Base-by-base conservation (phyloP, 163 green algal genomes). In the Chlorella variabilis region DNA sequence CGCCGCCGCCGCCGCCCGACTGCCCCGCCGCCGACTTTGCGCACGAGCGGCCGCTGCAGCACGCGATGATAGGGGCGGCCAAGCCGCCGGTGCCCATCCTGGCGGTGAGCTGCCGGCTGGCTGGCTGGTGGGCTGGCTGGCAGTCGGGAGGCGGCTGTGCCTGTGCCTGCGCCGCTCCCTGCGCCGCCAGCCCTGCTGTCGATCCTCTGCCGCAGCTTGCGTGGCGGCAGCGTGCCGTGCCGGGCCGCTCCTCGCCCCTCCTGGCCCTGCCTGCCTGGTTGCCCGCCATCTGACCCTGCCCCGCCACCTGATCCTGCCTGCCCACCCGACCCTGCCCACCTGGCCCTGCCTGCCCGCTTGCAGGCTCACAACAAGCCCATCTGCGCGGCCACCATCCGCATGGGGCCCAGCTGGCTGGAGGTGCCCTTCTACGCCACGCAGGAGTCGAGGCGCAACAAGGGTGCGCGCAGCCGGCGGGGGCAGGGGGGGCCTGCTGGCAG, bases 391-490 rank as follows among this genome's bases (percentile, higher is more conserved):
- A 97, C 94, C 61, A 93, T 98, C 61, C 89, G 95, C 33, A 85
- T 91, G 23, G 94, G 94, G 0, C 89, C 89, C 25, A 93, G 89
- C 0, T 98, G 94, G 84, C 75, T 98, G 54, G 95, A 94, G 80
- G 86, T 98, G 17, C 95, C 95, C 0, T 98, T 98, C 75, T 94
- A 97, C 18, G 95, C 95, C 20, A 98, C 95, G 0, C 89, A 94
- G 70, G 92, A 97, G 80, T 80, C 86, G 62, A 92, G 92, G 48
- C 91, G 93, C 8, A 89, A 89, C 80, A 75, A 74, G 54, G 77
- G 77, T 83, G 77, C 4, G 75, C 6, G 58, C 18, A 25, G 74
- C 18, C 61, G 51, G 8, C 2, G n/a, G 58, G 41, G 5, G 56
- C 36, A 1, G 39, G 23, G 39, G 59, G 27, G n/a, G n/a, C n/a